These are phyloP conservation scores for Closterium sp. DNA, from an alignment of 139 green algal species.

Conservation along the genomic window DNA sequence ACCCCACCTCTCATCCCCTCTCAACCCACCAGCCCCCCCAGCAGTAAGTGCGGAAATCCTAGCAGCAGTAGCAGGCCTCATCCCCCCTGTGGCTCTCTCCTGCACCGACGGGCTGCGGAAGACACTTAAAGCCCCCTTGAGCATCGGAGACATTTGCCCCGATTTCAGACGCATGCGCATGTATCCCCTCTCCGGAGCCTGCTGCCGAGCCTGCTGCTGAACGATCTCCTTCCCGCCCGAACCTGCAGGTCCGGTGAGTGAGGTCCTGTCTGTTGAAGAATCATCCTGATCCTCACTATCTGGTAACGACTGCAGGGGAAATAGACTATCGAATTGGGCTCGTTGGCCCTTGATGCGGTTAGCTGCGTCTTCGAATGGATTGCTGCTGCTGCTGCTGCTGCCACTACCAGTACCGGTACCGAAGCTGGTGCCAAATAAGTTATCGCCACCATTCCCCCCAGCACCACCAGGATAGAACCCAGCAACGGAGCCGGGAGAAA, in stretches of 20 bases:
- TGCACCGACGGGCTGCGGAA: not conserved
- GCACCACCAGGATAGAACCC: not conserved
- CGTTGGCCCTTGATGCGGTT: not conserved
- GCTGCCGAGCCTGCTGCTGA: not conserved
- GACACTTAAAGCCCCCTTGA: not conserved
- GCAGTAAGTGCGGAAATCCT: not conserved
- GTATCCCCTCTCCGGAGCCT: not conserved
- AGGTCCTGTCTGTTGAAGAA: not conserved
- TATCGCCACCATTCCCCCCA: not conserved
- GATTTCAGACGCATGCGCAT: not conserved
- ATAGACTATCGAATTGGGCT: not conserved
- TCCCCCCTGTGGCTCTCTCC: not conserved
- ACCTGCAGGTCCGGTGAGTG: not conserved
- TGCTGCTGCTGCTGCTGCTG: not conserved
- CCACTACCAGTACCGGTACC: not conserved
- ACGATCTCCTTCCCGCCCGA: not conserved
- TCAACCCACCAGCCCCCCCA: not conserved
- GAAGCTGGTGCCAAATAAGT: not conserved
- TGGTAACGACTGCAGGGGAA: not conserved
- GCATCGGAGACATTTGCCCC: not conserved
- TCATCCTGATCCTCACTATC: not conserved
- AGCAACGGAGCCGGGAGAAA: too few relatives aligned
- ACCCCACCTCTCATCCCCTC: not conserved
- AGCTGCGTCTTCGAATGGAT: not conserved
- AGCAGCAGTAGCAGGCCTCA: not conserved